phyloP scores from a whole-genome alignment of 179 eudicot species.

The Amaranthus tricolor region DNA sequence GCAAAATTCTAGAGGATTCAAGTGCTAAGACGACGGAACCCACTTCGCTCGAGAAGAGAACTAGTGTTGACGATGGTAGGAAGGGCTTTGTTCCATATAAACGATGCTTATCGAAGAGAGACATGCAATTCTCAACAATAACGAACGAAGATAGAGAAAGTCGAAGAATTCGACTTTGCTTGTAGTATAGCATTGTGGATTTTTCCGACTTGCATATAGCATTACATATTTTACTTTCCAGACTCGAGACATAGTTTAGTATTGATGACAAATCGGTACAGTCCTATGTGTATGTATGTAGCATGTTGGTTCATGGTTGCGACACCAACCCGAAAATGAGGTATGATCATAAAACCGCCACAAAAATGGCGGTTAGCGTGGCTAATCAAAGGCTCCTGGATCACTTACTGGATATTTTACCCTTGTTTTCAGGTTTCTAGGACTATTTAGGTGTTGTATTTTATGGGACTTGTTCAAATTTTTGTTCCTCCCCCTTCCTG shows the following conservation, averaged over 20 bases:
- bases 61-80: slow-evolving; percentile 10
- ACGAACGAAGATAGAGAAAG: slow-evolving; percentile 44
- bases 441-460: slow-evolving; percentile 1
- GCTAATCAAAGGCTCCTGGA: background rate
- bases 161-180: slow-evolving; percentile 57
- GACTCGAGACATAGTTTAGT: slow-evolving; percentile 10
- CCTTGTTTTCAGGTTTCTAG: background rate
- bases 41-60: slow-evolving; percentile 21
- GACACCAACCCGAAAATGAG: slow-evolving; percentile 1
- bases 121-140: slow-evolving; percentile 25
- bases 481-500: background rate
- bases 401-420: slow-evolving; percentile 16
- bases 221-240: background rate
- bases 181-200: slow-evolving; percentile 32
- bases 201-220: background rate
- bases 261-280: slow-evolving; percentile 20
- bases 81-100: slow-evolving; percentile 88
- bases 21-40: slow-evolving; percentile 3
- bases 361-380: background rate
- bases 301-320: slow-evolving; percentile 21
- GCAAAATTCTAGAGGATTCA: background rate
- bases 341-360: slow-evolving; percentile 3
- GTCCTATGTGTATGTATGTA: slow-evolving; percentile 8
- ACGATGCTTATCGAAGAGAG: slow-evolving; percentile 57
- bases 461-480: background rate